Base-by-base conservation (phyloP, 2,329 filamentous ascomycete genomes). In the Ophiocordyceps robertsii region DNA sequence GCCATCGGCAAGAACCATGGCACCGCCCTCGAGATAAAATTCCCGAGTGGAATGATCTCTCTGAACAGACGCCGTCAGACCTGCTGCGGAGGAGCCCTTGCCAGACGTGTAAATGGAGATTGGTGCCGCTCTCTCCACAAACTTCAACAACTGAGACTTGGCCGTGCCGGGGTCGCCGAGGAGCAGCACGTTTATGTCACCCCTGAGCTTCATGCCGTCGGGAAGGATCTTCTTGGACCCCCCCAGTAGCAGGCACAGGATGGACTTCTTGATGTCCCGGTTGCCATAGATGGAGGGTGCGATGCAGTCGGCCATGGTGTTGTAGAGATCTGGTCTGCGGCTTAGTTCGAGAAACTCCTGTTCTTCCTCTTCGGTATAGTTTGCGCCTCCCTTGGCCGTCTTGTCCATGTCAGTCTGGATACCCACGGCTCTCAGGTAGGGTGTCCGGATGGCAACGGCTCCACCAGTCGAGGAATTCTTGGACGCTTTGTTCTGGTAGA, bases 81-180 rank as follows among this genome's bases (percentile, higher is more conserved):
- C 92, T 38, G 92, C 92, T 16, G 92, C 92, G 2, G 90, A 96
- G 1, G 92, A 96, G 51, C 92, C 92, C 64, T 98, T 98, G 53
- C 92, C 92, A 6, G 92, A 98, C 0, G 92, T 98, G 67, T 98
- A 98, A 53, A 98, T 95, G 33, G 92, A 90, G 48, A 96, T 95
- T 2, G 92, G 92, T 2, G 92, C 85, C 7, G 85, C 90, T 60
- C 94, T 94, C 59, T 96, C 89, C 6, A 96, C 92, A 57, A 96
- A 98, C 60, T 98, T 98, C 35, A 98, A 69, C 7, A 98, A 69
- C 61, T 98, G 92, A 8, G 92, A 98, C 62, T 98, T 98, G 44
- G 92, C 92, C 2, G 92, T 98, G 77, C 92, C 92, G 1, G 92
- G 92, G 50, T 98, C 92, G 75, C 92, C 92, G 21, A 98, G 82